Evolutionary conservation across 805 yeast genomes (phyloP), one percentile per base, ranked within the genome.

Genomic region (Sugiyamaella marilandica): DNA sequence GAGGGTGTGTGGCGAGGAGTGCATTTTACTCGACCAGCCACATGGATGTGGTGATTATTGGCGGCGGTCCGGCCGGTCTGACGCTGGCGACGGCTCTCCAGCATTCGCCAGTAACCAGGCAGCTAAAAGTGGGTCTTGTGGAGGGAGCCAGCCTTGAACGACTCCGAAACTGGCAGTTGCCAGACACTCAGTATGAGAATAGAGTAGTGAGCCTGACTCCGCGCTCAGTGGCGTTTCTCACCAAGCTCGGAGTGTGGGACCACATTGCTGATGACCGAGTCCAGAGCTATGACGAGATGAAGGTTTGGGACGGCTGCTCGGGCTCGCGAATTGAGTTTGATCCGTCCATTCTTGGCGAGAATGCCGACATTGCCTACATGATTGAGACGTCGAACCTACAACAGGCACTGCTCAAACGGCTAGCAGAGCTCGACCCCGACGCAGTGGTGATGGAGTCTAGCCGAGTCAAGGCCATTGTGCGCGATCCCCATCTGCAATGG

Each of bases 61-160:
- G 99, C 35, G 98, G 95, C 7, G 99, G 99, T 0, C 97, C 98
- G 1, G 98, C 98, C 0, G 99, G 99, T 0, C 71, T 94, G 52
- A 84, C 96, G 1, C 71, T 94, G 35, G 83, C 94, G 4, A 79
- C 96, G 0, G 95, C 95, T 0, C 70, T 92, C 53, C 62, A 87
- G 65, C 75, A 76, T 58, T 84, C 90, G 1, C 81, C 84, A 2
- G 66, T 75, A 18, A 79, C 96, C 2, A 72, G 70, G 29, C 73
- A 79, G 47, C 75, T 89, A 43, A 74, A 75, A 45, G 78, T 92
- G 47, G 79, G 83, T 0, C 70, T 94, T 48, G 76, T 94, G 24
- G 99, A 94, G 67, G 89, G 85, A 1, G 77, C 80, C 45, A 78
- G 80, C 55, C 66, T 92, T 24, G 72, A 73, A 18, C 66, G 77